Base-by-base conservation (phyloP, 2,329 filamentous ascomycete genomes). In the Botrytis tulipae region DNA sequence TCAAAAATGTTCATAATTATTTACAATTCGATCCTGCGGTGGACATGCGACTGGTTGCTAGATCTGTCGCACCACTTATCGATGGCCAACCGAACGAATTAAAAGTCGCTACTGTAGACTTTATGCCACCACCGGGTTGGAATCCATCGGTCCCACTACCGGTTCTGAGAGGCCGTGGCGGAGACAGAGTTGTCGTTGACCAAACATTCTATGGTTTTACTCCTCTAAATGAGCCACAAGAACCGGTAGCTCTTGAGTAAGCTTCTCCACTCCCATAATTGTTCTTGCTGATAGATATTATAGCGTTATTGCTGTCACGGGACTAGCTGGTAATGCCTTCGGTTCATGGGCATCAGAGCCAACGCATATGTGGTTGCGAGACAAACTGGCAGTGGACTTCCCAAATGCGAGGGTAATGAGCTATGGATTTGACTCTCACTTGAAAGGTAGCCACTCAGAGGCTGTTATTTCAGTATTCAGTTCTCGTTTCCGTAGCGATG, bases 241-340 rank as follows among this genome's bases (percentile, higher is more conserved):
- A 68, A 9, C 71, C 62, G 60, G 71, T 72, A 46, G 44, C 54
- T 12, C 2, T 72, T 14, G 71, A 72, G 71, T 69, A 44, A 69
- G 71, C n/a, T 72, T 29, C 32, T 16, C 35, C 40, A 40, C 7
- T 29, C 16, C 20, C 51, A 25, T 32, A n/a, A 1, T 54, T 44
- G 6, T 25, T 42, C 48, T 42, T 69, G 42, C 63, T 69, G 25
- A 73, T 29, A 2, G 69, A 32, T 25, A 20, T 9, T 42, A 29
- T 60, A 75, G 72, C 20, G 70, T 75, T n/a, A 80, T 85, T 42
- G 83, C 83, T 9, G 82, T 85, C 46, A 83, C 84, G 76, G 83
- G 83, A 25, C 80, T 84, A 22, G 82, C 82, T 75, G 83, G 83
- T 22, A 76, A 84, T 73, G 79, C 81, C 9, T 78, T 80, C 42